Base-by-base conservation (phyloP, 192 early-diverging fungal species). In the Martensiomyces pterosporus region DNA sequence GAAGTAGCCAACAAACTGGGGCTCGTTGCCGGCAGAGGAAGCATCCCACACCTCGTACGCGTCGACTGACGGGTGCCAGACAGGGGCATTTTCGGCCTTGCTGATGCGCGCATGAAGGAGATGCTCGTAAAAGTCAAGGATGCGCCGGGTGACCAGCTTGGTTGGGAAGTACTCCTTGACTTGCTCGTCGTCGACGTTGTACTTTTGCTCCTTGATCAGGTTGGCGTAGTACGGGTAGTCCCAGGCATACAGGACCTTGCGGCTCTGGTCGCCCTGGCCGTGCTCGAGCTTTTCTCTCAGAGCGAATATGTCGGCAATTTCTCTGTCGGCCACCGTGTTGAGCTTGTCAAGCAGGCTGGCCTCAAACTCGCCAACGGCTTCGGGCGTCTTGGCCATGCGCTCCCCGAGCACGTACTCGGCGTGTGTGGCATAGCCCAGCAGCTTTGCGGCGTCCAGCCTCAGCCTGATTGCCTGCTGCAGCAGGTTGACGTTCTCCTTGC, bases 11-110 rank as follows among this genome's bases (percentile, higher is more conserved):
- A 82, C 52, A 42, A 84, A 77, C 13, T 70, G 62, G 39, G 59
- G 57, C 19, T 64, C 52, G 33, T 72, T 55, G 61, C 76, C n/a
- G n/a, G n/a, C n/a, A n/a, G n/a, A n/a, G n/a, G n/a, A n/a, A 0
- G 78, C 66, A 43, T 85, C 83, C 60, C 78, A 82, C 21, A 83
- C 83, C 17, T 82, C 82, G 43, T 77, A 85, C 47, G 83, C 33
- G 14, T 79, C 67, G 1, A 90, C 89, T 62, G 87, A 86, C 14
- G 67, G 61, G 24, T 89, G 88, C 87, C 88, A 92, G 3, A 75
- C 75, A 5, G 67, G 53, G 4, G 67, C 45, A 15, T 74, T 65
- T 9, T 76, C 51, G 2, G 82, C 78, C 54, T 85, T 76, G 8
- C 70, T 60, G 46, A 87, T 82, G 13, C 65, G 62, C 27, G 90